A percentile compares a stretch with the other conserved stretches of the same genome.
Evolutionary conservation across 352 stramenopile species (phyloP).

Genomic region (Phytophthora agathidicida): DNA sequence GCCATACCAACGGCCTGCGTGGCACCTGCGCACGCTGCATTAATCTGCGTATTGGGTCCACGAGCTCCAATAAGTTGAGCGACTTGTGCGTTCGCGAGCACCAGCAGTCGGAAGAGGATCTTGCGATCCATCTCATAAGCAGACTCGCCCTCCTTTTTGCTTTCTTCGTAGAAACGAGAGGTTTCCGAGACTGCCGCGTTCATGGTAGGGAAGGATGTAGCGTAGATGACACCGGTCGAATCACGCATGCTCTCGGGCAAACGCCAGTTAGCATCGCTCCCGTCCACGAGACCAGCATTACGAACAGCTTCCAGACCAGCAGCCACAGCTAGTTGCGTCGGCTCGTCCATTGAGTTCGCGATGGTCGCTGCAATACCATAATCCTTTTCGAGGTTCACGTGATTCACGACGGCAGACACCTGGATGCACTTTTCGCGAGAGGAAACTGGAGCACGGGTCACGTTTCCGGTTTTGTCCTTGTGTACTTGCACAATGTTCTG

Average conservation of each 20-base stretch:
- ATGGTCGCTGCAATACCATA: slow-evolving; percentile 92
- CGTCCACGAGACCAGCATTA: slow-evolving; percentile 85
- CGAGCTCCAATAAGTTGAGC: slow-evolving; percentile 94
- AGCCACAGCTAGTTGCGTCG: slow-evolving; percentile 94
- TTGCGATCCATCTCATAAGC: slow-evolving; percentile 96
- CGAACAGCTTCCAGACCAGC: slow-evolving; percentile 95
- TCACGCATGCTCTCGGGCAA: slow-evolving; percentile 88
- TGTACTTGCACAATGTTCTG: slow-evolving; percentile 93
- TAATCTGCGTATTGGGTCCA: slow-evolving; percentile 97
- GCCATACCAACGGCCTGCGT: slow-evolving; percentile 93
- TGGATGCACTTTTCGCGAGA: slow-evolving; percentile 79
- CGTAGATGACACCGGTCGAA: slow-evolving; percentile 94
- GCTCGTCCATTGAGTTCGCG: slow-evolving; percentile 94
- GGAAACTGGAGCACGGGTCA: slow-evolving; percentile 52
- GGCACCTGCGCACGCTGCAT: slow-evolving; percentile 95
- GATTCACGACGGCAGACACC: slow-evolving; percentile 85
- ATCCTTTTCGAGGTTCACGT: slow-evolving; percentile 70
- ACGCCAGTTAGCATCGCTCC: slow-evolving; percentile 70
- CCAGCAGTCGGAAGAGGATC: slow-evolving; percentile 96
- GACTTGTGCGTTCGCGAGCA: slow-evolving; percentile 96
- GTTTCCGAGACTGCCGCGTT: slow-evolving; percentile 93
- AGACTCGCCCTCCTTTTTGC: slow-evolving; percentile 9
- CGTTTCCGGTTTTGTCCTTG: slow-evolving; percentile 50
- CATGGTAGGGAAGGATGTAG: slow-evolving; percentile 95
- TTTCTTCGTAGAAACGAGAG: slow-evolving; percentile 68